Evolutionary conservation across 2,329 filamentous ascomycete species (phyloP).

Genomic region (Phoma herbarum): DNA sequence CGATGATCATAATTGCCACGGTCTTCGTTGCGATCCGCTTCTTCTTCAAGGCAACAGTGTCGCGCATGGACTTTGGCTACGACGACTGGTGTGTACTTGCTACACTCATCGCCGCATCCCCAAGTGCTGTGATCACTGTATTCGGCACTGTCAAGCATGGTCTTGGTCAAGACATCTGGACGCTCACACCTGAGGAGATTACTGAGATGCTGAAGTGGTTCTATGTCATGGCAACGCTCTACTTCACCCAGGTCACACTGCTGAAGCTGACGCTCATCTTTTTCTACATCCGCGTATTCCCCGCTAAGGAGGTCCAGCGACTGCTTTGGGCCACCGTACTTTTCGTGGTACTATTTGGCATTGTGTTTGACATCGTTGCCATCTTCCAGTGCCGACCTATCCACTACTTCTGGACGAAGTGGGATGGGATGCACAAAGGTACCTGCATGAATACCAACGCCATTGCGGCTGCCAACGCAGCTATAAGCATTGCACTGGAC

Average conservation of each 20-base stretch:
- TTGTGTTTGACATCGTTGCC: slow-evolving; percentile 31
- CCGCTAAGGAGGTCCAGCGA: slow-evolving; percentile 32
- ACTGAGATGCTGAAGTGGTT: slow-evolving; percentile 54
- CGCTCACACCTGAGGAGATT: slow-evolving; percentile 54
- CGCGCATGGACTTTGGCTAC: slow-evolving; percentile 46
- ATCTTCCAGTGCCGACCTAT: slow-evolving; percentile 51
- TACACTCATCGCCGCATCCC: slow-evolving; percentile 32
- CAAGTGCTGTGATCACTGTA: slow-evolving; percentile 41
- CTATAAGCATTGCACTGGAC: slow-evolving; percentile 48
- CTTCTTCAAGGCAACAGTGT: slow-evolving; percentile 48
- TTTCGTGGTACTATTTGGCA: slow-evolving; percentile 39
- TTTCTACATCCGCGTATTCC: slow-evolving; percentile 47
- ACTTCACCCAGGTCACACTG: slow-evolving; percentile 44
- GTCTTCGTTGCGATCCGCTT: slow-evolving; percentile 49
- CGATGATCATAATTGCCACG: slow-evolving; percentile 47
- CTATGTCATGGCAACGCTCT: slow-evolving; percentile 49
- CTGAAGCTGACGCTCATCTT: slow-evolving; percentile 43
- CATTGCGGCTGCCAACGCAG: slow-evolving; percentile 45
- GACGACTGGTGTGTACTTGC: slow-evolving; percentile 51
- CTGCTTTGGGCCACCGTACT: slow-evolving; percentile 38
- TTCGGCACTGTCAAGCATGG: slow-evolving; percentile 48
- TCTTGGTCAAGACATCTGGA: slow-evolving; percentile 64
- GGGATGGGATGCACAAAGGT: slow-evolving; percentile 43
- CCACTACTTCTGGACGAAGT: slow-evolving; percentile 47
- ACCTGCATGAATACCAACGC: slow-evolving; percentile 49